Base-by-base conservation (phyloP, 495 filamentous ascomycete species). In the Durotheca rogersii region DNA sequence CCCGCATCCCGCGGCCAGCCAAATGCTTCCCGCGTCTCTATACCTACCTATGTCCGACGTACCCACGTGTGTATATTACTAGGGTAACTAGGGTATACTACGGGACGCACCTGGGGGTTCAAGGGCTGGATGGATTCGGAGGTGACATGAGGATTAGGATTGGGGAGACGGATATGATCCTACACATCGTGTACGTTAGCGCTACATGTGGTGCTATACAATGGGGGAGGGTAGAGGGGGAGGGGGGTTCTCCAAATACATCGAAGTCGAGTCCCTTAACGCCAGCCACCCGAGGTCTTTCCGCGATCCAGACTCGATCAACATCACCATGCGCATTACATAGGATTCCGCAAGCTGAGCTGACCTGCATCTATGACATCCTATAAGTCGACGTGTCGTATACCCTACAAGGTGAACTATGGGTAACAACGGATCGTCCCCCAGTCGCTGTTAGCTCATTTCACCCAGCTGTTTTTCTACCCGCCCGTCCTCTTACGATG, bases 341-440 rank as follows among this genome's bases (percentile, higher is more conserved):
- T 49, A 53, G 55, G 55, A 53, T 58, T 53, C 35, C 18, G 20
- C 18, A 50, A 50, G 50, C 50, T 51, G 46, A 54, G 45, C 50
- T 32, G 37, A 59, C 33, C 45, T 48, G 44, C 31, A 53, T 32
- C 38, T 36, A 46, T 9, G 9, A 27, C 31, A 12, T 42, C 16
- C 15, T 23, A 7, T 16, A 27, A 40, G 31, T 45, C 11, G 27
- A 21, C n/a, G 14, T 18, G 43, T 31, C 18, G 15, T 47, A 56
- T 39, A 20, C 17, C 35, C 6, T 23, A 39, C 6, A 36, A 17
- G 15, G 16, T 5, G 18, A 19, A 33, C 50, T 59, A 50, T 59
- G 50, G 51, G 56, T 54, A 50, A 59, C 54, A 41, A 40, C 51
- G 53, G 56, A 59, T 59, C 56, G 49, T 59, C 56, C 56, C 56